These are phyloP conservation scores for Arthrocladium fulminans DNA, from an alignment of 2,329 filamentous ascomycete species.

Conservation along the genomic window DNA sequence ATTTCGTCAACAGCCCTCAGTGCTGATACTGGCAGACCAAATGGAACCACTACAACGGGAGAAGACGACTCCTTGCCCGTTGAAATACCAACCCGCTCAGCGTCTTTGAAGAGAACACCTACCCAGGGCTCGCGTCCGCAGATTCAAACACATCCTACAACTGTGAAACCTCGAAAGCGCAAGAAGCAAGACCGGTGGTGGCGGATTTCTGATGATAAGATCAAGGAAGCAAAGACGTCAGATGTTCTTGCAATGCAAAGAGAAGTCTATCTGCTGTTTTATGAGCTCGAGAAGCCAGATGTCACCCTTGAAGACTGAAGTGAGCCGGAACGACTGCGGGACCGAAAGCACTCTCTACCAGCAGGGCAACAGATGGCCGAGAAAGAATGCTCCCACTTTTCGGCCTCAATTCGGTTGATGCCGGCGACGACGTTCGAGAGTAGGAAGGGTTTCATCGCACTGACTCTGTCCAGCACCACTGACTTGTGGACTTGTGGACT, in stretches of 20 bases:
- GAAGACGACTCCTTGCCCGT: neutral
- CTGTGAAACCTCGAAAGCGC: slow-evolving; percentile 41
- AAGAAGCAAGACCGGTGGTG: slow-evolving; percentile 77
- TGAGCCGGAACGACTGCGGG: too few relatives aligned
- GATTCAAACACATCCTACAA: slow-evolving; percentile 20
- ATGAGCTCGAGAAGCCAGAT: slow-evolving; percentile 62
- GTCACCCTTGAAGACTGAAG: slow-evolving; percentile 5
- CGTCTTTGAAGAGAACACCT: slow-evolving; percentile 13
- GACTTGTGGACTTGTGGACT: neutral
- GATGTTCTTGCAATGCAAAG: slow-evolving; percentile 90
- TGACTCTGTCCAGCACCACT: neutral
- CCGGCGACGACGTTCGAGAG: too few relatives aligned
- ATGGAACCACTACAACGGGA: slow-evolving; percentile 9
- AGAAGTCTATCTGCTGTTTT: slow-evolving; percentile 94
- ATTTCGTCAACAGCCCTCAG: slow-evolving; percentile 17
- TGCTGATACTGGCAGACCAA: slow-evolving; percentile 15
- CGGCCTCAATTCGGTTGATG: too few relatives aligned
- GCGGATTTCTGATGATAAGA: slow-evolving; percentile 94
- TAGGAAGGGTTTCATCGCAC: too few relatives aligned
- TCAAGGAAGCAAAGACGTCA: slow-evolving; percentile 85
- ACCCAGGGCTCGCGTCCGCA: slow-evolving; percentile 19
- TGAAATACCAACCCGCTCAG: neutral
- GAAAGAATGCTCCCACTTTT: too few relatives aligned
- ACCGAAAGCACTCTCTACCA: too few relatives aligned
- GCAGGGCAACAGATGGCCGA: too few relatives aligned